phyloP scores from a whole-genome alignment of 768 basidiomycete species.

The Auriculariales sp. region DNA sequence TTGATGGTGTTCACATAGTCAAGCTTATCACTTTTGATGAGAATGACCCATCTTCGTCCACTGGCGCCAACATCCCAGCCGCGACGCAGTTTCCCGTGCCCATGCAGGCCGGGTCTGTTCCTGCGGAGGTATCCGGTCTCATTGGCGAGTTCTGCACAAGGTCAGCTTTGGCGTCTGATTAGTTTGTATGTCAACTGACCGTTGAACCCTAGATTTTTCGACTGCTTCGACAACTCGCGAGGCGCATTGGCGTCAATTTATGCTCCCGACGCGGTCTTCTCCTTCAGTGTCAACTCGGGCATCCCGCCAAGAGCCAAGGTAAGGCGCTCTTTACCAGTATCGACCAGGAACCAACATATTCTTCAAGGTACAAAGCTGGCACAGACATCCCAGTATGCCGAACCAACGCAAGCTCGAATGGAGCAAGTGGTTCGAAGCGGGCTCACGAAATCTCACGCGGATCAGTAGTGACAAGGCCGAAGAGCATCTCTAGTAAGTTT shows the following conservation, averaged over 20 bases:
- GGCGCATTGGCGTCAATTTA: constrained; percentile 56
- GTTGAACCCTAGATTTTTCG: constrained; percentile 52
- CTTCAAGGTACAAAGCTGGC: constrained; percentile 11
- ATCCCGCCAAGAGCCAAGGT: constrained; percentile 69
- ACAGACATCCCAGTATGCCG: constrained; percentile 31
- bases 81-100: constrained; percentile 66
- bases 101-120: constrained; percentile 29
- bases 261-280: constrained; percentile 79
- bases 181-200: constrained; percentile 1
- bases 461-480: constrained; percentile 10
- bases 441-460: constrained; percentile 59
- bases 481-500: constrained; percentile 17
- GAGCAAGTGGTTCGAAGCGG: constrained; percentile 49
- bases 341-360: no score
- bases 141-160: constrained; percentile 68
- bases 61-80: constrained; percentile 28
- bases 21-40: constrained; percentile 74
- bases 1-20: constrained; percentile 69
- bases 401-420: constrained; percentile 77
- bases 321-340: constrained; percentile 48
- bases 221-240: constrained; percentile 67
- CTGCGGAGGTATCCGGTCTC: constrained; percentile 51
- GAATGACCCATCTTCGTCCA: constrained; percentile 35
- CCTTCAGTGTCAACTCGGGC: constrained; percentile 70
- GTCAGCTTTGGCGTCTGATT: constrained; percentile 25